Evolutionary conservation across 495 filamentous ascomycete species (phyloP), one percentile per base, ranked within the genome.

Genomic region (Niebla homalea): DNA sequence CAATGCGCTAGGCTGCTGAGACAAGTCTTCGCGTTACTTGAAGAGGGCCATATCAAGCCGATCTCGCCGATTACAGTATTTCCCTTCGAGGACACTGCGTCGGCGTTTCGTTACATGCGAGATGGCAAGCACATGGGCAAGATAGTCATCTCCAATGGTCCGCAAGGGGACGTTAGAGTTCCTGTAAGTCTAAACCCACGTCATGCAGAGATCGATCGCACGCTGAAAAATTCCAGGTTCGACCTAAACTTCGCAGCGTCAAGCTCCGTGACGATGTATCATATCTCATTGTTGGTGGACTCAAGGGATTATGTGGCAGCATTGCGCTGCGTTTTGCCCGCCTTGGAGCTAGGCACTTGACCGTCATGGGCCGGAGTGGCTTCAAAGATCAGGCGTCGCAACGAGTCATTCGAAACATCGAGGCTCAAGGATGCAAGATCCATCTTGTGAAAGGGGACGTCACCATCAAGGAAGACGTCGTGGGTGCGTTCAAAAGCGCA

Each of bases 51-150:
- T 7, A 55, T 74, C 16, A 57, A 56, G 25, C 64, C 70, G 0
- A 68, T 75, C 43, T 15, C 43, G 4, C 60, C 61, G 0, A 53
- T 61, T 20, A 62, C 49, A 4, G 52, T 49, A 4, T 68, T 62
- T 45, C 23, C 19, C 0, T 56, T 61, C 42, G 45, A 48, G 8
- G 29, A 60, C 0, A 50, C 61, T 0, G 25, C 42, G 2, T 46
- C 52, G 5, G 67, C 67, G 0, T 60, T 71, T 22, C 23, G 49
- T 0, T 61, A 56, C 40, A 64, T 77, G 48, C 65, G 64, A 4
- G 26, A 46, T 14, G 70, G 67, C 8, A 45, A 55, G 0, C 70
- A 71, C 42, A 63, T 70, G 5, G 72, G 73, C 4, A 77, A 76
- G 47, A 59, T 75, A 0, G 64, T 75, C 16, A 61, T 75, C 18